phyloP scores from a whole-genome alignment of 1,139 yeast species.

The Hemisphaericaspora xylanilytica region DNA sequence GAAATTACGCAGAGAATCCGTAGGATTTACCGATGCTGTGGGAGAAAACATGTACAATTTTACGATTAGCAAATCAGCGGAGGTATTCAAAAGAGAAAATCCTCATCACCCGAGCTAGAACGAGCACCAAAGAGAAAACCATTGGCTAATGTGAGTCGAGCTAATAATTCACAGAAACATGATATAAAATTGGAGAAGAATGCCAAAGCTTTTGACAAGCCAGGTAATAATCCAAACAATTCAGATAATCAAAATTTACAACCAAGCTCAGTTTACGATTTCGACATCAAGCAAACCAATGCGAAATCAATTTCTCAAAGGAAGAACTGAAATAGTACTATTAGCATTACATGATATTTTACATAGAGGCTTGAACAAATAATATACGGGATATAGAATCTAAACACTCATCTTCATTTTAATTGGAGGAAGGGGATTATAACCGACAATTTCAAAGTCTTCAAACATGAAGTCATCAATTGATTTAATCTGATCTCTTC shows the following conservation, averaged over 20 bases:
- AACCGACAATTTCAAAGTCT: constrained; percentile 77
- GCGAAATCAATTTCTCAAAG: constrained; percentile 8
- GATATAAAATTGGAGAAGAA: no score
- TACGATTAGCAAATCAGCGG: constrained; percentile 40
- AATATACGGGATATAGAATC: background rate
- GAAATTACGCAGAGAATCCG: constrained; percentile 71
- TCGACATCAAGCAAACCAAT: constrained; percentile 18
- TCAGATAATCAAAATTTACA: background rate
- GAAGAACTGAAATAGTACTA: constrained; percentile 7
- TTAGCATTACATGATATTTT: constrained; percentile 1
- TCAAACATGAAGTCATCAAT: constrained; percentile 89
- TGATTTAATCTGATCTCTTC: constrained; percentile 44
- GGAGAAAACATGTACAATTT: constrained; percentile 24
- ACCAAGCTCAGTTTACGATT: constrained; percentile 29
- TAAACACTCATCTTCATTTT: constrained; percentile 80
- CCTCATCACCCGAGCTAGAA: constrained; percentile 5
- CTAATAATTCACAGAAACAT: constrained; percentile 6
- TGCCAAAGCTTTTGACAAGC: no score
- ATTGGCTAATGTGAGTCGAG: constrained; percentile 19
- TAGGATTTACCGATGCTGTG: constrained; percentile 56
- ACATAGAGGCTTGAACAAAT: constrained; percentile 1
- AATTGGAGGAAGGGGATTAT: constrained; percentile 78
- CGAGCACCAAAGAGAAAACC: constrained; percentile 18
- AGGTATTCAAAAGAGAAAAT: constrained; percentile 4
- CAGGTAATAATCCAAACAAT: background rate